These are phyloP conservation scores for Hypholoma fasciculare DNA, from an alignment of 768 basidiomycete species.

Conservation along the genomic window DNA sequence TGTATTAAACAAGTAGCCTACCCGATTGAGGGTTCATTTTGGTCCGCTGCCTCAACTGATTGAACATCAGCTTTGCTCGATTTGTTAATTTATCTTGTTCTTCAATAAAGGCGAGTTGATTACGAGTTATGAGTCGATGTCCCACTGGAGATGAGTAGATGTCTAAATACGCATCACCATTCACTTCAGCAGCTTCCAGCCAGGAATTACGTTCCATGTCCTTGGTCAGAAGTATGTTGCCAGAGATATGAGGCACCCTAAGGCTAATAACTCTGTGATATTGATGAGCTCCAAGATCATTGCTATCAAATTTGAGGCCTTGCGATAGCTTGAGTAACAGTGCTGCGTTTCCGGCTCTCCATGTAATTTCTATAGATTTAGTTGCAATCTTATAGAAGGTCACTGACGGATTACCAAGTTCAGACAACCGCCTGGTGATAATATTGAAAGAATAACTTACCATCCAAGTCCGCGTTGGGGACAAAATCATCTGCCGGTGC, in stretches of 20 bases:
- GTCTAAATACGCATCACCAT: slow-evolving; percentile 62
- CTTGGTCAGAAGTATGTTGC: slow-evolving; percentile 52
- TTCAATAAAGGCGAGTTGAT: slow-evolving; percentile 66
- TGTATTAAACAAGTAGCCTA: slow-evolving; percentile 1
- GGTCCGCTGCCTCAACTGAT: slow-evolving; percentile 22
- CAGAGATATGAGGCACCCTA: slow-evolving; percentile 47
- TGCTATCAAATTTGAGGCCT: slow-evolving; percentile 68
- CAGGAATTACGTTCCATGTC: slow-evolving; percentile 46
- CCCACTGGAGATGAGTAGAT: slow-evolving; percentile 64
- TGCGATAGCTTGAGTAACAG: slow-evolving; percentile 52
- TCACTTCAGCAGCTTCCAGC: slow-evolving; percentile 63
- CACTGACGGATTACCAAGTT: slow-evolving; percentile 42
- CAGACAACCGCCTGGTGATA: slow-evolving; percentile 3
- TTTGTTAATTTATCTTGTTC: slow-evolving; percentile 72
- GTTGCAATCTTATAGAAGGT: slow-evolving; percentile 80
- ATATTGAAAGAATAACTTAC: slow-evolving; percentile 39
- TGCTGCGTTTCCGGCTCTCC: slow-evolving; percentile 54
- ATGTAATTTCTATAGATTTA: slow-evolving; percentile 52
- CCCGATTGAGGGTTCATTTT: slow-evolving; percentile 8
- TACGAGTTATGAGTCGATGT: slow-evolving; percentile 47
- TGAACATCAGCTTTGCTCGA: slow-evolving; percentile 58
- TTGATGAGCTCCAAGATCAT: slow-evolving; percentile 70
- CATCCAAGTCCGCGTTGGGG: slow-evolving; percentile 71
- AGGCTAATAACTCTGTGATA: slow-evolving; percentile 68
- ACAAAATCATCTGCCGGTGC: slow-evolving; percentile 73